Evolutionary conservation across 805 yeast species (phyloP), one percentile per base, ranked within the genome.

Genomic region (Millerago galiae): DNA sequence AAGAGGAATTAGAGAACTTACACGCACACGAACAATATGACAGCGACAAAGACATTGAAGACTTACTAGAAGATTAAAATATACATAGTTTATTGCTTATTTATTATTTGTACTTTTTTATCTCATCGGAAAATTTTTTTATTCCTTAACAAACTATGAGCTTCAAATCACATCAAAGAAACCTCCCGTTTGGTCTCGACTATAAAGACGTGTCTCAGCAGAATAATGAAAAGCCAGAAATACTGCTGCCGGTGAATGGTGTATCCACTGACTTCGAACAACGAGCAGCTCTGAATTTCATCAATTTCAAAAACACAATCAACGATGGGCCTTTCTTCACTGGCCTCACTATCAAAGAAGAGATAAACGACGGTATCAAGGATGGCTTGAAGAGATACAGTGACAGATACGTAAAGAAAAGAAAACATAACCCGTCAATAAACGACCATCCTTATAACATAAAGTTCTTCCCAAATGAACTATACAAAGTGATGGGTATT

Each of bases 311-410:
- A 31, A 70, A 68, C 27, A 54, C 72, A n/a, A 66, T 83, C 56
- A 70, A 68, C 40, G 82, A 81, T 46, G 83, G 88, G 0, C 79
- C 86, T 0, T 83, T 83, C 46, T 80, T 67, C 53, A 74, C 88
- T 0, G 89, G 88, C 0, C 62, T 75, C 2, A 58, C 58, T 33
- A 42, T 47, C n/a, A 53, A 58, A 25, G 53, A 62, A 30, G 45
- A 42, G 18, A 59, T 66, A 28, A 72, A 56, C 34, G 67, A 68
- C 42, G 72, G 71, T 15, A 51, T 69, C 2, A 69, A 70, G 42
- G 95, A 86, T 58, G 89, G 91, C 2, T 74, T 90, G 34, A 77
- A 81, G 56, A 72, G 97, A 53, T 87, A 87, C 58, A 79, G 95
- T 3, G 97, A 90, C 61, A 72, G 71, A 58, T 90, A 85, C 62